Base-by-base conservation (phyloP, 768 basidiomycete genomes). In the Lactarius psammicola region DNA sequence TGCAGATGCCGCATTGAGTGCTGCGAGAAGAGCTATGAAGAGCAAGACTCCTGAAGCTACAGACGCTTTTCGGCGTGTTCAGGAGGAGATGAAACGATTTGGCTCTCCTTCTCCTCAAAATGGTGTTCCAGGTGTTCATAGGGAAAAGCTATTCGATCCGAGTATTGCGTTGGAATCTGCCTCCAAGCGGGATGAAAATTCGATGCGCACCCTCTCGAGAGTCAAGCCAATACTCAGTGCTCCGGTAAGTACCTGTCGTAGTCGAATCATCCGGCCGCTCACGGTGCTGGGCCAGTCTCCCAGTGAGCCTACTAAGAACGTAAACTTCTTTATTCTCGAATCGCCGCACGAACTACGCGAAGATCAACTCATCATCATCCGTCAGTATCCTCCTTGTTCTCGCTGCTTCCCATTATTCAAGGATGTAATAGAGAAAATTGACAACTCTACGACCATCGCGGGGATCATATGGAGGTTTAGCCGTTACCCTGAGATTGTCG, bases 1-100 rank as follows among this genome's bases (percentile, higher is more conserved):
- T 15, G 60, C 51, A 23, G 60, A 61, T 26, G 33, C 17, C 17
- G 60, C 60, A n/a, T 61, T 61, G 51, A 17, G 18, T 10, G 46
- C n/a, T 1, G 60, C 51, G 0, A 13, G 26, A 15, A 40, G 34
- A 8, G 34, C 60, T 1, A 49, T 34, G 34, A 61, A 34, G 34
- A 18, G 18, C 18, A n/a, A 9, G 36, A 26, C 60, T 18, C 6
- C 51, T 17, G 34, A 10, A 33, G 60, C 60, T 9, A 15, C 51
- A 1, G 4, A 15, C 13, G 26, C 60, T 20, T 54, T 61, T 26
- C 11, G 9, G 15, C 17, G 6, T 18, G 11, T 54, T 15, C 49
- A 9, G 18, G 20, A 36, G 10, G 20, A 15, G 28, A 9, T 61
- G 3, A n/a, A 53, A n/a, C 10, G 6, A 20, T 31, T 40, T 36